phyloP scores from a whole-genome alignment of 2,329 filamentous ascomycete genomes.

The Venturia pyrina region DNA sequence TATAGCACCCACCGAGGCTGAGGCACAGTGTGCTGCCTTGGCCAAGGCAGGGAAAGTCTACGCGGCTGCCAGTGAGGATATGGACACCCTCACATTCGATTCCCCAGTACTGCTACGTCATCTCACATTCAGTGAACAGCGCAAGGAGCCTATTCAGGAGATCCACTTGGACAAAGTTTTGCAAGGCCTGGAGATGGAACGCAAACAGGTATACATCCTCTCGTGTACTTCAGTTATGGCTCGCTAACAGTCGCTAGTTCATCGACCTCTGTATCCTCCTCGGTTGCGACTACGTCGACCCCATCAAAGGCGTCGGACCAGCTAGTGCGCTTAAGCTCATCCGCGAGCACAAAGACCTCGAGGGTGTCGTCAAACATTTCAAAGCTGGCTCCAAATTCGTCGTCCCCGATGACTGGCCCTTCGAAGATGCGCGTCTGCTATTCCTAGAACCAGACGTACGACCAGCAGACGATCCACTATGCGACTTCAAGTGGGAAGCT shows the following conservation, averaged over 20 bases:
- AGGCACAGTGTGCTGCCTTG: conserved; percentile 88
- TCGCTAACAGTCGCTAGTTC: conserved; percentile 48
- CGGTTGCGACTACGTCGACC: conserved; percentile 95
- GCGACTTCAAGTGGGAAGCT: conserved; percentile 96
- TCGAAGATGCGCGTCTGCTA: conserved; percentile 77
- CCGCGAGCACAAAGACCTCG: conserved; percentile 78
- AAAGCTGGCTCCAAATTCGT: conserved; percentile 70
- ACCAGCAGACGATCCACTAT: conserved; percentile 69
- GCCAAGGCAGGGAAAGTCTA: conserved; percentile 91
- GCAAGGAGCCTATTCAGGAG: conserved; percentile 95
- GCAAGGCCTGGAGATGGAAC: conserved; percentile 79
- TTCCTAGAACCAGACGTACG: conserved; percentile 90
- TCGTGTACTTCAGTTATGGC: not conserved
- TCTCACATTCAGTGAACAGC: conserved; percentile 92
- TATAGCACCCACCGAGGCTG: conserved; percentile 89
- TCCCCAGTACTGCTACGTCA: conserved; percentile 83
- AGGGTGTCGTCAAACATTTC: conserved; percentile 75
- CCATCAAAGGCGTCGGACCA: conserved; percentile 88
- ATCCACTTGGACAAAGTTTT: conserved; percentile 82
- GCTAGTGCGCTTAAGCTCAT: conserved; percentile 89
- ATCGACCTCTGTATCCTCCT: conserved; percentile 96
- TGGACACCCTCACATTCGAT: conserved; percentile 97
- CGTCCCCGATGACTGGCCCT: conserved; percentile 96
- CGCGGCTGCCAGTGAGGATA: conserved; percentile 92
- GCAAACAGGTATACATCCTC: conserved; percentile 54